phyloP scores from a whole-genome alignment of 1,284 basidiomycete species.

The Veloboletus limbatus region DNA sequence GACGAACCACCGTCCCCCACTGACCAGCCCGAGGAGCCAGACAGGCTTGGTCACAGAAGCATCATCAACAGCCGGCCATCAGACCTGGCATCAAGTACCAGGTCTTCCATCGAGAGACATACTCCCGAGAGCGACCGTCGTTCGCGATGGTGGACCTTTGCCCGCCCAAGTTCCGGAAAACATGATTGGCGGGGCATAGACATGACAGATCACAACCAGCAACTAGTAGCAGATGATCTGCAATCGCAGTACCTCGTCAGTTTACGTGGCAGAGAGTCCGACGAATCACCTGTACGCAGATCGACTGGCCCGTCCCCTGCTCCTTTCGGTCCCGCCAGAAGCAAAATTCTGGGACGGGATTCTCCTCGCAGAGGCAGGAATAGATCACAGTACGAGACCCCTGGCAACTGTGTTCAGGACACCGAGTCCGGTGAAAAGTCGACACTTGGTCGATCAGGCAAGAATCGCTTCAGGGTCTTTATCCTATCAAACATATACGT shows the following conservation, averaged over 20 bases:
- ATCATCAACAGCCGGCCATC: conserved; percentile 42
- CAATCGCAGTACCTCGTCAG: conserved; percentile 28
- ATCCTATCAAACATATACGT: conserved; percentile 72
- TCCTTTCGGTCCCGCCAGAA: conserved; percentile 54
- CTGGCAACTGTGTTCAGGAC: conserved; percentile 34
- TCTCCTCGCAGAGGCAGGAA: conserved; percentile 60
- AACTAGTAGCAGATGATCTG: conserved; percentile 25
- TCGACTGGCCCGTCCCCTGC: conserved; percentile 39
- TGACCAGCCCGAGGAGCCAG: conserved; percentile 39
- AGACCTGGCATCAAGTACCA: conserved; percentile 48
- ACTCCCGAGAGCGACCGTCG: conserved; percentile 28
- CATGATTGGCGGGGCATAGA: conserved; percentile 23
- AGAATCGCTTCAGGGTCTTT: conserved; percentile 58
- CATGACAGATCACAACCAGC: conserved; percentile 16
- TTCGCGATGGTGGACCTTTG: conserved; percentile 72
- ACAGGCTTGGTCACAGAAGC: conserved; percentile 22
- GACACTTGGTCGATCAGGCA: conserved; percentile 44
- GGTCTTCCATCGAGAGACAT: conserved; percentile 44
- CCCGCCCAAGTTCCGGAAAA: conserved; percentile 35
- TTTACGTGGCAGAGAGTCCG: conserved; percentile 18
- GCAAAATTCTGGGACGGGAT: conserved; percentile 62
- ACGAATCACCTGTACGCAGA: conserved; percentile 20
- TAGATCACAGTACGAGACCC: conserved; percentile 33
- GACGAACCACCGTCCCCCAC: conserved; percentile 77
- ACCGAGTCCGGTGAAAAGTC: conserved; percentile 35